Evolutionary conservation across 306 rosid species (phyloP), one percentile per base, ranked within the genome.

Genomic region (Corylus avellana): DNA sequence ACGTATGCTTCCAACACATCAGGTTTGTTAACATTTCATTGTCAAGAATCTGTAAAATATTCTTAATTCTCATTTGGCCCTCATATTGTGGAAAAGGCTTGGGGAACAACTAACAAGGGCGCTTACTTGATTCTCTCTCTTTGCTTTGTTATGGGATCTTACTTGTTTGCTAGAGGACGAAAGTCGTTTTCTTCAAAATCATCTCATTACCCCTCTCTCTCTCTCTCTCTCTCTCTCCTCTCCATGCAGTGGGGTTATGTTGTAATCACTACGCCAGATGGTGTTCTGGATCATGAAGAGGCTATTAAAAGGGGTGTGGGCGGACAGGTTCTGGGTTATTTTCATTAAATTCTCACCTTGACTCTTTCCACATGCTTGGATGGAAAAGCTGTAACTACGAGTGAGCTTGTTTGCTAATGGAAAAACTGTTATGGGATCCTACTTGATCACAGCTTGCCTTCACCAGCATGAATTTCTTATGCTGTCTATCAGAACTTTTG

Each of bases 271-370:
- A 92, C 98, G 59, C 98, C 98, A 0, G 97, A 95, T 32, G 98
- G 98, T 69, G 85, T 95, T 83, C 83, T 95, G 93, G 98, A 95
- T 87, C 97, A 95, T 64, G 98, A 95, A 84, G 98, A 90, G 86
- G 97, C 97, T 27, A 79, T 89, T 4, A 84, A 44, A 71, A 84
- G 87, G 75, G 91, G 93, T 49, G 97, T 86, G 71, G 89, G 95
- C 12, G 95, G 97, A 71, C 97, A 92, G 85, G 93, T 92, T 83
- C 92, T 90, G 79, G 96, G 93, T 73, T 92, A 88, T 79, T 91
- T 92, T 88, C 97, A 92, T 82, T 94, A 80, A 75, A 75, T 37
- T 20, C 57, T 51, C 3, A 22, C 12, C 62, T 55, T 49, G 22
- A 37, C 73, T 62, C 35, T 48, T 10, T 17, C 35, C 3, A 55